Conservation (phyloP, 148 eudicot genomes). For the Vaccinium macrocarpon region DNA sequence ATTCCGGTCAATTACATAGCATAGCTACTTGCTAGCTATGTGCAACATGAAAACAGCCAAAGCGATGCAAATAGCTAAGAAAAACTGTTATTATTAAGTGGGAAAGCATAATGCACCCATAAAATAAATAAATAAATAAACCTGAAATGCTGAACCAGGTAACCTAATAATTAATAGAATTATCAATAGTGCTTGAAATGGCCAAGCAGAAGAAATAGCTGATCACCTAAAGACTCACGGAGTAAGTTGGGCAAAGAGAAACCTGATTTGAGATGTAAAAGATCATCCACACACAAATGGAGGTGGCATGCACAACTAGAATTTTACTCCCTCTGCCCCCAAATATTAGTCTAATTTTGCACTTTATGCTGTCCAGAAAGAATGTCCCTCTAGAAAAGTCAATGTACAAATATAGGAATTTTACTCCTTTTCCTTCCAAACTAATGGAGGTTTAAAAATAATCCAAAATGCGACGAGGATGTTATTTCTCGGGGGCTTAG, state of each 20-base stretch:
- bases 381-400: background rate
- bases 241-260: background rate
- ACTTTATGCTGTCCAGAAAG: background rate
- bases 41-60: background rate
- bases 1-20: background rate
- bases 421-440: background rate
- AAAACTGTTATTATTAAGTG: background rate
- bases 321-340: background rate
- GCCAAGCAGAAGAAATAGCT: conserved; percentile 1
- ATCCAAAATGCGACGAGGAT: background rate
- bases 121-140: background rate
- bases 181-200: background rate
- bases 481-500: background rate
- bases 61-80: background rate
- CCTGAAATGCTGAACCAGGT: background rate
- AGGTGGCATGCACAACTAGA: background rate
- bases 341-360: background rate
- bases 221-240: background rate
- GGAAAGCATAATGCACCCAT: background rate
- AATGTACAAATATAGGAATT: background rate
- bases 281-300: background rate
- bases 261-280: background rate
- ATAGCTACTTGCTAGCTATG: background rate
- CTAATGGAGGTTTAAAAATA: background rate
- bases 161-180: background rate